Evolutionary conservation across 805 yeast genomes (phyloP).

Genomic region (Teunomyces stri): DNA sequence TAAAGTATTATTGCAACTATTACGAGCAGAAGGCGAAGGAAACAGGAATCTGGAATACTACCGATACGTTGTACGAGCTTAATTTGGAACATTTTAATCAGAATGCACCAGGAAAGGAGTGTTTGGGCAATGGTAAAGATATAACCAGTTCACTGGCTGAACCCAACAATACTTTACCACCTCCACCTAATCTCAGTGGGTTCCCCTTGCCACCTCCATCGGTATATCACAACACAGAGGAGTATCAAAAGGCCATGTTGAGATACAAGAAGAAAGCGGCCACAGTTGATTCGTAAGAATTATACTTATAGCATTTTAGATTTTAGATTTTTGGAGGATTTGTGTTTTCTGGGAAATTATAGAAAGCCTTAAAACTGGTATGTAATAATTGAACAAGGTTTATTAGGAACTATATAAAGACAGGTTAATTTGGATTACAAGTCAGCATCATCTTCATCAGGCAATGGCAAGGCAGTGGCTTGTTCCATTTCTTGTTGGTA

Average conservation of each 20-base stretch:
- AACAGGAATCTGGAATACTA: constrained; percentile 30
- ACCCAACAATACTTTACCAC: constrained; percentile 17
- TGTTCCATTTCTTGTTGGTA: constrained; percentile 99
- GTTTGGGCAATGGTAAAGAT: not conserved
- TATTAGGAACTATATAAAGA: constrained; percentile 1
- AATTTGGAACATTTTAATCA: constrained; percentile 32
- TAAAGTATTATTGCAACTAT: constrained; percentile 68
- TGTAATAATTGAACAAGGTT: constrained; percentile 1
- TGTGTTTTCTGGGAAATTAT: not conserved
- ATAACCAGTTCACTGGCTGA: not conserved
- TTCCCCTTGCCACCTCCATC: constrained; percentile 39
- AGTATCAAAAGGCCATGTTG: constrained; percentile 20
- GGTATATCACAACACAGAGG: constrained; percentile 20
- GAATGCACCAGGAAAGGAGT: constrained; percentile 25
- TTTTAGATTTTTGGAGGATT: not conserved
- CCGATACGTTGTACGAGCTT: constrained; percentile 33
- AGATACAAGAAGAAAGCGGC: not conserved
- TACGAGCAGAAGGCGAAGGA: constrained; percentile 49
- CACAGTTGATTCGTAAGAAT: not conserved
- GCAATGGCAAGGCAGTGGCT: constrained; percentile 99
- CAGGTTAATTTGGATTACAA: constrained; percentile 49
- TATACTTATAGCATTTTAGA: not conserved
- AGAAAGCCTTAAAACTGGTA: not conserved
- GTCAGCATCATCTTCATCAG: constrained; percentile 99
- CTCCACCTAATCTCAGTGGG: constrained; percentile 31